Evolutionary conservation across 2,329 filamentous ascomycete species (phyloP).

Genomic region (Exophiala bonariae): DNA sequence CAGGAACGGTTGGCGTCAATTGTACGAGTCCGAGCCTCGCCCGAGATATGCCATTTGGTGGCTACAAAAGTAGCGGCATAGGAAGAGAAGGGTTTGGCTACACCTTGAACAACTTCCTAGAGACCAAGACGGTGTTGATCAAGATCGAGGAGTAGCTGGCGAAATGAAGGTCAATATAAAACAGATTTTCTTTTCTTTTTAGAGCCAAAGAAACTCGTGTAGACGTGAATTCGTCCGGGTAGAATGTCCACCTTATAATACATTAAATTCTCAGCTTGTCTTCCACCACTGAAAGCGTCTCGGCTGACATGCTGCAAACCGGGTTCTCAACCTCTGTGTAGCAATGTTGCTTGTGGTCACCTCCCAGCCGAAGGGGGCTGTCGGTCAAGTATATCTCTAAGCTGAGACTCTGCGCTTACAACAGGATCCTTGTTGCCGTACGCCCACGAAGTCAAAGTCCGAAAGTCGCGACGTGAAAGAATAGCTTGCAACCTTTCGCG

Average conservation of each 20-base stretch:
- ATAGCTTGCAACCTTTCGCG: constrained; percentile 14
- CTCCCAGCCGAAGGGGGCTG: constrained; percentile 6
- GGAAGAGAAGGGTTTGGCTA: constrained; percentile 74
- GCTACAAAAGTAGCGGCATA: constrained; percentile 76
- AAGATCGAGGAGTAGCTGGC: constrained; percentile 29
- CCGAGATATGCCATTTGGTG: constrained; percentile 60
- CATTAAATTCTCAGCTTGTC: no score
- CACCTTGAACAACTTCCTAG: constrained; percentile 61
- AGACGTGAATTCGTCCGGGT: no score
- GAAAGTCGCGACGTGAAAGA: constrained; percentile 11
- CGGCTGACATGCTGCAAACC: no score
- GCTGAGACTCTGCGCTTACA: constrained; percentile 21
- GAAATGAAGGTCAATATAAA: not conserved
- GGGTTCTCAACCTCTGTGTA: no score
- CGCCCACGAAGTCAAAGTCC: constrained; percentile 14
- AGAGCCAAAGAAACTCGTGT: not conserved
- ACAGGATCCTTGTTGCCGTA: constrained; percentile 9
- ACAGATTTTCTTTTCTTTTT: not conserved
- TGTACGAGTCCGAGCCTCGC: constrained; percentile 37
- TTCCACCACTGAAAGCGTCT: no score
- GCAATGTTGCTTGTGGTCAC: no score
- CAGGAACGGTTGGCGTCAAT: constrained; percentile 43
- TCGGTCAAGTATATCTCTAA: constrained; percentile 21
- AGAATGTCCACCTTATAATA: no score
- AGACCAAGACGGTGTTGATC: constrained; percentile 55